A percentile compares a stretch with the other conserved stretches of the same genome.
phyloP scores from a whole-genome alignment of 129 eudicot genomes.

The Apium graveolens region DNA sequence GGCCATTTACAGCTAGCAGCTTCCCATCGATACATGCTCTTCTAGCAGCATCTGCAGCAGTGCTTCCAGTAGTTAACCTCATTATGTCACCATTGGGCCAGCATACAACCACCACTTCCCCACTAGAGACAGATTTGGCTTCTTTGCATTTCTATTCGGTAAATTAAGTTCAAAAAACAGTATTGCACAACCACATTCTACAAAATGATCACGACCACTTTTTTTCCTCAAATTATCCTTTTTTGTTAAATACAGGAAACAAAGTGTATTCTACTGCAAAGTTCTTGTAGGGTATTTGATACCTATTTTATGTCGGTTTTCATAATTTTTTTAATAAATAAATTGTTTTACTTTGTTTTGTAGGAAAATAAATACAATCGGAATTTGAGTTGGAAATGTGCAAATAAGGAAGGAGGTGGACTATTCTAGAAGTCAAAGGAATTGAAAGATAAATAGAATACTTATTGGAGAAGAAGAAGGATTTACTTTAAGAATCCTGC shows the following conservation, averaged over 20 bases:
- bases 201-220: background rate
- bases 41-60: slow-evolving; percentile 97
- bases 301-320: too few species aligned
- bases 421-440: too few species aligned
- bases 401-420: too few species aligned
- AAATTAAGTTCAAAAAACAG: background rate
- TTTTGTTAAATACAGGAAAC: background rate
- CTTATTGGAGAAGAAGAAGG: too few species aligned
- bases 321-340: too few species aligned
- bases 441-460: too few species aligned
- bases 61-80: slow-evolving; percentile 77
- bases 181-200: background rate
- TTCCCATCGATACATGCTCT: slow-evolving; percentile 77
- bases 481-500: too few species aligned
- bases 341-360: too few species aligned
- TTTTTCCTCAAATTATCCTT: background rate
- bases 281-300: background rate
- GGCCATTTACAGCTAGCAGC: slow-evolving; percentile 79
- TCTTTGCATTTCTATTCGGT: slow-evolving; percentile 10
- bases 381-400: too few species aligned
- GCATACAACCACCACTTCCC: slow-evolving; percentile 74
- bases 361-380: too few species aligned
- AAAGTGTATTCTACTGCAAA: background rate
- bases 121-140: slow-evolving; percentile 25
- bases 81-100: slow-evolving; percentile 94